Percentiles rank a stretch among this genome's conserved stretches.
phyloP scores from a whole-genome alignment of 208 protist species.

The Strigomonas culicis region DNA sequence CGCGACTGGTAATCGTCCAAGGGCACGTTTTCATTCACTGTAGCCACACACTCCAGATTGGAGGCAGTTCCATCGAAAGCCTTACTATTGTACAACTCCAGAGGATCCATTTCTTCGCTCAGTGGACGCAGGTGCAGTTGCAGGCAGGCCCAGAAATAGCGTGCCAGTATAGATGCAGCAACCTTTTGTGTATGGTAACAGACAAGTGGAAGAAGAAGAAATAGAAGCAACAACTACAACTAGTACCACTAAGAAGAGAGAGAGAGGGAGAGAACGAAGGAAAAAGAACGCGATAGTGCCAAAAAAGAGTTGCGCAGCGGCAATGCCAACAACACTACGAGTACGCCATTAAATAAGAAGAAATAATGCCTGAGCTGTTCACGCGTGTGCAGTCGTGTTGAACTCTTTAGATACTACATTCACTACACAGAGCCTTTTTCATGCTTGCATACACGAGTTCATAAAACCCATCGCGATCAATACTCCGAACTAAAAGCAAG shows the following conservation, averaged over 20 bases:
- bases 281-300: background rate
- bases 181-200: conserved; percentile 5
- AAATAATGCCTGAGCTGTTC: too few species aligned
- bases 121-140: too few species aligned
- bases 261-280: conserved; percentile 5
- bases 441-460: background rate
- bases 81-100: too few species aligned
- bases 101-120: too few species aligned
- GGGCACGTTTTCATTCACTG: too few species aligned
- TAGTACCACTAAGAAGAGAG: conserved; percentile 9
- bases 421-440: too few species aligned
- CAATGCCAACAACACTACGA: background rate
- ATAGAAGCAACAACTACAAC: background rate
- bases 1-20: conserved; percentile 21
- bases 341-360: background rate
- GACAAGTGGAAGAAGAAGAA: conserved; percentile 6
- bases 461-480: background rate
- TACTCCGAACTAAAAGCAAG: background rate
- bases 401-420: too few species aligned
- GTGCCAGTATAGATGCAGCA: too few species aligned
- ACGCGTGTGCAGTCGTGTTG: too few species aligned
- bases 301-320: background rate
- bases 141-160: too few species aligned
- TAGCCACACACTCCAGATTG: too few species aligned
- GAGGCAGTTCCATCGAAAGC: too few species aligned